Evolutionary conservation across 2,329 filamentous ascomycete genomes (phyloP).

Genomic region (Alternaria gansuensis): DNA sequence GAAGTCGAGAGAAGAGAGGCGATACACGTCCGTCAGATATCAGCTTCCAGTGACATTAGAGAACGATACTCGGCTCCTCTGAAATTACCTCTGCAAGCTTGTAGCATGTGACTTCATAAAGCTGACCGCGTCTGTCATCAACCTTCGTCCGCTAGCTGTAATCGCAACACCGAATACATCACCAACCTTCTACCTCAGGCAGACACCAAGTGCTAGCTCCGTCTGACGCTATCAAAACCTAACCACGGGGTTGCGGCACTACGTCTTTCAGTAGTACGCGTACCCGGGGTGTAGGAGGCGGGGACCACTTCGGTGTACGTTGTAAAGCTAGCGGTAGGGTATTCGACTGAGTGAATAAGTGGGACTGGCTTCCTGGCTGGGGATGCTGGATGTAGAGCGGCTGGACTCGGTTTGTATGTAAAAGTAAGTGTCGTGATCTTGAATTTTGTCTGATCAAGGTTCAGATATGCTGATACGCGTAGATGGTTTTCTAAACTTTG

Average conservation of each 20-base stretch:
- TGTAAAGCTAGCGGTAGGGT: not conserved
- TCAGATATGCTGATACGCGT: not conserved
- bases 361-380: conserved; percentile 12
- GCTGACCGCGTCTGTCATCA: not conserved
- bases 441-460: not conserved
- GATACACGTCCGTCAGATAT: not conserved
- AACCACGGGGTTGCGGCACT: conserved; percentile 10
- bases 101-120: not conserved
- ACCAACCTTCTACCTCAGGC: not conserved
- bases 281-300: not conserved
- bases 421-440: conserved; percentile 5
- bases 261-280: not conserved
- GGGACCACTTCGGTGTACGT: conserved; percentile 5
- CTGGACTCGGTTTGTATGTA: conserved; percentile 9
- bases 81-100: not conserved
- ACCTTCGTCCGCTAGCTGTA: not conserved
- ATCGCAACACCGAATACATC: not conserved
- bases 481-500: not conserved
- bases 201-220: conserved; percentile 2
- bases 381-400: conserved; percentile 13
- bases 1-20: not conserved
- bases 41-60: fast-evolving
- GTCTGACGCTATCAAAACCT: conserved; percentile 5
- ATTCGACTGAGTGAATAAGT: not conserved
- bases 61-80: not conserved